Conservation (phyloP, 2,329 filamentous ascomycete species). For the Penicillium sp. region DNA sequence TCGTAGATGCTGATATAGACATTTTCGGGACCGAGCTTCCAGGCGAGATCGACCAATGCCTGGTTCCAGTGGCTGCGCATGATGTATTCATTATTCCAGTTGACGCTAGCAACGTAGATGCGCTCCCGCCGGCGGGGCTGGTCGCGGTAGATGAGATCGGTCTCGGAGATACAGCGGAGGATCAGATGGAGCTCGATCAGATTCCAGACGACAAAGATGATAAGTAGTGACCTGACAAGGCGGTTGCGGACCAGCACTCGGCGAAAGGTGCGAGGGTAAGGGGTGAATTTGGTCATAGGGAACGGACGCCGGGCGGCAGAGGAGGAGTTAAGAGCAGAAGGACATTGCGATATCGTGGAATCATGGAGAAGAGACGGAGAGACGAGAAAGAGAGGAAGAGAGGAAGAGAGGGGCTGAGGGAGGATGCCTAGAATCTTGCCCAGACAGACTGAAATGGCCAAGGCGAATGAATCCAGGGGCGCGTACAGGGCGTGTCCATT, state of each 20-base stretch:
- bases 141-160: constrained; percentile 12
- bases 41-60: constrained; percentile 62
- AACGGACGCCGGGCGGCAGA: constrained; percentile 8
- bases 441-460: no score
- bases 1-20: constrained; percentile 71
- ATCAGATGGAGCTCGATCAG: constrained; percentile 24
- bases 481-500: no score
- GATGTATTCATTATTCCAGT: constrained; percentile 68
- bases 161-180: constrained; percentile 18
- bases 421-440: no score
- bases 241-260: constrained; percentile 19
- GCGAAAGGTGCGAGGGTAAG: constrained; percentile 16
- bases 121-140: constrained; percentile 25
- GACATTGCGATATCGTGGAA: constrained; percentile 12
- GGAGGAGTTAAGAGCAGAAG: neutral
- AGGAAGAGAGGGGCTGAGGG: no score
- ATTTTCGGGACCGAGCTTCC: constrained; percentile 64
- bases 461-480: no score
- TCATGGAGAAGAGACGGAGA: neutral
- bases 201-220: constrained; percentile 27
- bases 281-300: constrained; percentile 19
- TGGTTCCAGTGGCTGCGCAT: constrained; percentile 66
- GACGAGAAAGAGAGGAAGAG: no score
- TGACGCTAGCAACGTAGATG: constrained; percentile 71
- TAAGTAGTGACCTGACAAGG: constrained; percentile 19